Conservation (phyloP, 1,139 yeast genomes). For the Protomyces arabidopsidicola region DNA sequence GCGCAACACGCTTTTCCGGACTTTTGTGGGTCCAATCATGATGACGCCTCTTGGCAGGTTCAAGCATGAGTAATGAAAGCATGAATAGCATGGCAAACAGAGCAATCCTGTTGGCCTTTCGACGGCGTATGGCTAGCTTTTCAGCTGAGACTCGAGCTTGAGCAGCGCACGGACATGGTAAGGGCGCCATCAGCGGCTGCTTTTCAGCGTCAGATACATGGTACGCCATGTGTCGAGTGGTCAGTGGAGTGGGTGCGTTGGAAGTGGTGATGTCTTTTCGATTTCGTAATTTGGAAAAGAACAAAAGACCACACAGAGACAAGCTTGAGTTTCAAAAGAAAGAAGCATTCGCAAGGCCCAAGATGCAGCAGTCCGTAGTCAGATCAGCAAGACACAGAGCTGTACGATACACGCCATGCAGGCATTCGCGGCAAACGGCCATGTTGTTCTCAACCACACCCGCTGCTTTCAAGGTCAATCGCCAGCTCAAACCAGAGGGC, state of each 20-base stretch:
- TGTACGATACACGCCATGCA: background rate
- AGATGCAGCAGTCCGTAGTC: background rate
- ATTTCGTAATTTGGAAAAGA: background rate
- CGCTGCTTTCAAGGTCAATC: conserved; percentile 11
- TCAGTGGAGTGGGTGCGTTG: background rate
- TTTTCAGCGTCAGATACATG: background rate
- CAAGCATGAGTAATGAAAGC: background rate
- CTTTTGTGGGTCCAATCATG: background rate
- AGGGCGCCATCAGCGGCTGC: background rate
- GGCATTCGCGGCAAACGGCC: background rate
- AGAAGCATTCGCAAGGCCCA: background rate
- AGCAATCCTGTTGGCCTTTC: background rate
- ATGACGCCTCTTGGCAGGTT: background rate
- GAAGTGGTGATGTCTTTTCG: background rate
- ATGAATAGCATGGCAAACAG: background rate
- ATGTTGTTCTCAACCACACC: conserved; percentile 6
- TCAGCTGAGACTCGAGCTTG: background rate
- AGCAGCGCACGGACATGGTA: background rate
- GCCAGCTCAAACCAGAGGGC: conserved; percentile 21
- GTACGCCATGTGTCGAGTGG: background rate
- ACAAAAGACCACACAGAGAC: too few species aligned
- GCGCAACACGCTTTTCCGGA: conserved; percentile 3
- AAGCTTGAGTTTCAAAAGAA: background rate
- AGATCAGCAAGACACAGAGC: background rate
- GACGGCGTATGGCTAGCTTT: background rate